Evolutionary conservation across 2,329 filamentous ascomycete species (phyloP), one percentile per base, ranked within the genome.

Genomic region (Clonostachys sp.): DNA sequence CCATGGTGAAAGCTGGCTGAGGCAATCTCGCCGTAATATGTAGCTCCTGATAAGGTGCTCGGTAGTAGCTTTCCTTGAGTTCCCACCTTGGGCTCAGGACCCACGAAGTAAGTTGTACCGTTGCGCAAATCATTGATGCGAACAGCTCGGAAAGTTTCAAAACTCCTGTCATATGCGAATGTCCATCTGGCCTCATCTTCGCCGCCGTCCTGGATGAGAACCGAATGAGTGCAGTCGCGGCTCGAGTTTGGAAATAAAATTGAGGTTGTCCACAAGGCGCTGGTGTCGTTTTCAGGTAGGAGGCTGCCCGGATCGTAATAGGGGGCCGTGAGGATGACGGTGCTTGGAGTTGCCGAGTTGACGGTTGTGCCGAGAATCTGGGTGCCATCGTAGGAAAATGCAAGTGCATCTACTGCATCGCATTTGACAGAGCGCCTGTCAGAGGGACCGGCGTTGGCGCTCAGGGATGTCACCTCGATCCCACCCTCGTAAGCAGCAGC

Each of bases 401-500:
- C 77, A 43, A 94, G 67, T 4, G 81, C 74, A 59, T 92, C 88
- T 5, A 91, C 86, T 2, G 78, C 79, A 58, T 88, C 84, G 58
- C 88, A 92, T 58, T 91, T 89, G 48, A 92, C 87, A 12, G 87
- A 81, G 55, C 89, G 77, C 57, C 86, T 78, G 55, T 91, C 86
- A 0, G 81, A 87, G 12, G 79, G 65, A 30, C 85, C 58, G 24
- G 81, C 82, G 46, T 75, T 79, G 3, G 84, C 73, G 43, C 80
- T 81, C 38, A 95, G 71, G 6, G 89, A 87, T 30, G 88, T 84
- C 1, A 96, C 87, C 63, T 96, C 91, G 52, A 96, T 91, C n/a
- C 88, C 89, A 47, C 88, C 87, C 59, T 90, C 84, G 64, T 91
- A 95, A 8, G 90, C 90, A 14, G 89, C 86, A 20, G 91, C 91